Evolutionary conservation across 805 yeast species (phyloP).

Genomic region (Yamadazyma phyllophila): DNA sequence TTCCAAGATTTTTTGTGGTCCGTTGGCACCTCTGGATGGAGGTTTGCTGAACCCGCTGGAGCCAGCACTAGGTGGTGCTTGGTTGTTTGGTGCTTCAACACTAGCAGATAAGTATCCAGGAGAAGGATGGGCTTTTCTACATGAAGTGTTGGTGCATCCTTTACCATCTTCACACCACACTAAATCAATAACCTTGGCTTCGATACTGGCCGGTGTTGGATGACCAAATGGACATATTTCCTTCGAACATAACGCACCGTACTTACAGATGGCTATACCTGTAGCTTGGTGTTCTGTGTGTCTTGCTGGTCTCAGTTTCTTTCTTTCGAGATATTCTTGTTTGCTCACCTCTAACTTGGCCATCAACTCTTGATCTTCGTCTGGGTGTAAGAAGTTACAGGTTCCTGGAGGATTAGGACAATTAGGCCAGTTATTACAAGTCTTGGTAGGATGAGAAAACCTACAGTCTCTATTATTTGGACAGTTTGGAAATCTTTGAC

Average conservation of each 20-base stretch:
- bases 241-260: constrained; percentile 71
- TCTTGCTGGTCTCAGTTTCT: constrained; percentile 16
- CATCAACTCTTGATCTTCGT: constrained; percentile 74
- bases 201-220: constrained; percentile 82
- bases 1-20: constrained; percentile 47
- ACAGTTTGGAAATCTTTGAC: constrained; percentile 72
- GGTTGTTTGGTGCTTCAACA: constrained; percentile 6
- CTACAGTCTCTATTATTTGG: constrained; percentile 59
- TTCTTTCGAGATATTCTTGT: constrained; percentile 47
- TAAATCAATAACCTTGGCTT: constrained; percentile 61
- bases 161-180: constrained; percentile 79
- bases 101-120: constrained; percentile 41
- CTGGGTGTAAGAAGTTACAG: constrained; percentile 80
- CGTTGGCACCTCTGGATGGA: neutral
- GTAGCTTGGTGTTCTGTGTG: constrained; percentile 35
- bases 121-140: constrained; percentile 82
- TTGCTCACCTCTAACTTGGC: constrained; percentile 64
- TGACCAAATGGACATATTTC: constrained; percentile 86
- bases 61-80: constrained; percentile 5
- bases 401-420: constrained; percentile 81
- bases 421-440: constrained; percentile 71
- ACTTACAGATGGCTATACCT: constrained; percentile 63
- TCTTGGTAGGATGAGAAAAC: constrained; percentile 76
- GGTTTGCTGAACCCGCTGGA: neutral
- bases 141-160: constrained; percentile 56